phyloP scores from a whole-genome alignment of 2,329 filamentous ascomycete species.

The Curvularia hawaiiensis region DNA sequence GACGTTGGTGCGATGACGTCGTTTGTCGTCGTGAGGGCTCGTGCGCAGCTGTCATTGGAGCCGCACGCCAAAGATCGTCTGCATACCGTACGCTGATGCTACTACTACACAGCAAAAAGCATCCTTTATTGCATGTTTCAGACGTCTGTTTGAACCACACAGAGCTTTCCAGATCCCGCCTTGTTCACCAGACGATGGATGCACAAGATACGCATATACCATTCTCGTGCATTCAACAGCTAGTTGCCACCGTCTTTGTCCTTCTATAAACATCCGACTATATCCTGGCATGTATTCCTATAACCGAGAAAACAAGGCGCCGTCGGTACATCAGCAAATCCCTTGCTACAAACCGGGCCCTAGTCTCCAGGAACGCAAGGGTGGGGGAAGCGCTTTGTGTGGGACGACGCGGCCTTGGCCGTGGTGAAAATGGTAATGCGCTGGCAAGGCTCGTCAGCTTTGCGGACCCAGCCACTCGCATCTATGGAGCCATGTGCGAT shows the following conservation, averaged over 20 bases:
- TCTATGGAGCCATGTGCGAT: constrained; percentile 15
- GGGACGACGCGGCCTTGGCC: constrained; percentile 11
- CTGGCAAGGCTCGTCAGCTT: constrained; percentile 21
- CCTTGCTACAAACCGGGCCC: constrained; percentile 5
- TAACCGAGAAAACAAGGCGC: background rate
- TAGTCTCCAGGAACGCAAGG: constrained; percentile 10
- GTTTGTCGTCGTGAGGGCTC: constrained; percentile 11
- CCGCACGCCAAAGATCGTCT: constrained; percentile 15
- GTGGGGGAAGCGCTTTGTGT: background rate
- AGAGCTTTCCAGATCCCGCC: background rate
- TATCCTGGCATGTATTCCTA: background rate
- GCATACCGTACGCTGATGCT: background rate
- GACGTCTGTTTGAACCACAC: background rate
- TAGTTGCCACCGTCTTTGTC: background rate
- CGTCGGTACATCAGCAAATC: background rate
- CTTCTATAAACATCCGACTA: background rate
- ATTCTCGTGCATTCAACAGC: background rate
- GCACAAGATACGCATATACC: constrained; percentile 10
- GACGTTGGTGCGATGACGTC: constrained; percentile 19
- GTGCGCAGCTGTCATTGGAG: constrained; percentile 20
- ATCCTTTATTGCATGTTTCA: constrained; percentile 13
- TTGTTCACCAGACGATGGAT: background rate
- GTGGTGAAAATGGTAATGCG: constrained; percentile 21
- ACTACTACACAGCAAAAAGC: background rate
- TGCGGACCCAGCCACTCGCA: constrained; percentile 11